Percentiles rank a stretch among this genome's conserved stretches.
Evolutionary conservation across 371 early-diverging fungal species (phyloP).

Genomic region (Quaeritorhiza haematococci): DNA sequence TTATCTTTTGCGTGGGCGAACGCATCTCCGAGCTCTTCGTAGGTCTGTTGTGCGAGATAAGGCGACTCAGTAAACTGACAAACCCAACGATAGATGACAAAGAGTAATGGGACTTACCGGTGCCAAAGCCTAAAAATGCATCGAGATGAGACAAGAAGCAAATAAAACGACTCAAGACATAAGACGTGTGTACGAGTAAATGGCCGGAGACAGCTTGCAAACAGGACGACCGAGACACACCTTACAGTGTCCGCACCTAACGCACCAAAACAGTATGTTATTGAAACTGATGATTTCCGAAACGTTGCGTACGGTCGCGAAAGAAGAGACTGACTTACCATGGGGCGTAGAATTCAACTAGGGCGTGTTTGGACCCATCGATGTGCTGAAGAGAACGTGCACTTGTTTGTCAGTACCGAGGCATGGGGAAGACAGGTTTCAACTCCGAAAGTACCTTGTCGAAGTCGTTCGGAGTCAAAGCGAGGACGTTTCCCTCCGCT

Average conservation of each 20-base stretch:
- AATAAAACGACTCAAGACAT: too few species aligned
- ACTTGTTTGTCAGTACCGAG: background rate
- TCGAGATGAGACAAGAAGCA: background rate
- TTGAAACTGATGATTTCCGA: background rate
- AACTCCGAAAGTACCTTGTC: conserved; percentile 22
- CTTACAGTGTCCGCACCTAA: conserved; percentile 44
- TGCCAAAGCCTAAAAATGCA: background rate
- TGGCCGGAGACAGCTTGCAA: background rate
- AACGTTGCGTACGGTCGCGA: background rate
- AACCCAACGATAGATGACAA: background rate
- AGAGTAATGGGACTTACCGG: conserved; percentile 6
- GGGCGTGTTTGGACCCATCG: conserved; percentile 37
- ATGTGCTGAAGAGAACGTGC: conserved; percentile 7
- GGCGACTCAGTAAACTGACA: conserved; percentile 1
- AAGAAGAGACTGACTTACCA: conserved; percentile 21
- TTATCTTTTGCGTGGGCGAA: conserved; percentile 62
- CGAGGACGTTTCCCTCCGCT: conserved; percentile 18
- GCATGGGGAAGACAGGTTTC: background rate
- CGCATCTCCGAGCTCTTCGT: conserved; percentile 73
- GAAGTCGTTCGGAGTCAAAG: conserved; percentile 36
- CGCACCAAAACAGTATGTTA: background rate
- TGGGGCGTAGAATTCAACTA: conserved; percentile 54
- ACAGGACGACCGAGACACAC: conserved; percentile 6
- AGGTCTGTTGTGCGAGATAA: conserved; percentile 34
- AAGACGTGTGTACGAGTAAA: background rate